These are phyloP conservation scores for Botryotinia globosa DNA, from an alignment of 2,329 filamentous ascomycete species.

Conservation along the genomic window DNA sequence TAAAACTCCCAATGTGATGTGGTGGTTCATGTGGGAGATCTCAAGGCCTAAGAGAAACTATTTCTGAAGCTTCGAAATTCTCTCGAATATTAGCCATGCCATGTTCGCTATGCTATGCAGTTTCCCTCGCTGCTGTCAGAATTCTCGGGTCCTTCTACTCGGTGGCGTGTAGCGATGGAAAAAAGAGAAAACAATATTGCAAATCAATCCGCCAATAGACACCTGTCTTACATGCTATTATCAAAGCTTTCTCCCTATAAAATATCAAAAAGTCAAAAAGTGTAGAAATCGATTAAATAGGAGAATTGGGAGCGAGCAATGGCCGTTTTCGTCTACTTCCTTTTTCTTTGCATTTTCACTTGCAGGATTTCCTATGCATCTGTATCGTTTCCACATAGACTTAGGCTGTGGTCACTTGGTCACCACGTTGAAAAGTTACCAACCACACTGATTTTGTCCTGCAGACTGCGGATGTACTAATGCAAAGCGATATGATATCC, in stretches of 20 bases:
- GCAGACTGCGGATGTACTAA: constrained; percentile 23
- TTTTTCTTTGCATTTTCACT: constrained; percentile 6
- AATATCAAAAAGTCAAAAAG: neutral
- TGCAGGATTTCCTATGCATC: constrained; percentile 20
- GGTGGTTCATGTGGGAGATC: neutral
- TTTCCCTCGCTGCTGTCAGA: constrained; percentile 19
- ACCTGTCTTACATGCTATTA: neutral
- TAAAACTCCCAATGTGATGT: neutral
- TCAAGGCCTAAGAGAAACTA: constrained; percentile 3
- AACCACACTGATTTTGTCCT: constrained; percentile 22
- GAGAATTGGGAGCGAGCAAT: constrained; percentile 8
- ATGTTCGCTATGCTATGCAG: neutral
- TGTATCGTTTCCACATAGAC: constrained; percentile 8
- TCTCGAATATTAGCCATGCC: neutral
- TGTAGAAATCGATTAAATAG: neutral
- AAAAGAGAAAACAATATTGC: neutral
- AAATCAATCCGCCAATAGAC: constrained; percentile 9
- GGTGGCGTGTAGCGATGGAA: constrained; percentile 16
- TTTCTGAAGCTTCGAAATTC: neutral
- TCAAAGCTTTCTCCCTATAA: constrained; percentile 1
- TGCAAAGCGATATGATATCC: constrained; percentile 20
- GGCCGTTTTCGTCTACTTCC: constrained; percentile 12
- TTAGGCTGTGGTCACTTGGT: constrained; percentile 18
- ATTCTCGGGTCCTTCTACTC: constrained; percentile 18
- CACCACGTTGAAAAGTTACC: constrained; percentile 22